Percentiles rank a stretch among this genome's conserved stretches.
Evolutionary conservation across 192 early-diverging fungal genomes (phyloP).

Genomic region (Coemansia nantahalensis): DNA sequence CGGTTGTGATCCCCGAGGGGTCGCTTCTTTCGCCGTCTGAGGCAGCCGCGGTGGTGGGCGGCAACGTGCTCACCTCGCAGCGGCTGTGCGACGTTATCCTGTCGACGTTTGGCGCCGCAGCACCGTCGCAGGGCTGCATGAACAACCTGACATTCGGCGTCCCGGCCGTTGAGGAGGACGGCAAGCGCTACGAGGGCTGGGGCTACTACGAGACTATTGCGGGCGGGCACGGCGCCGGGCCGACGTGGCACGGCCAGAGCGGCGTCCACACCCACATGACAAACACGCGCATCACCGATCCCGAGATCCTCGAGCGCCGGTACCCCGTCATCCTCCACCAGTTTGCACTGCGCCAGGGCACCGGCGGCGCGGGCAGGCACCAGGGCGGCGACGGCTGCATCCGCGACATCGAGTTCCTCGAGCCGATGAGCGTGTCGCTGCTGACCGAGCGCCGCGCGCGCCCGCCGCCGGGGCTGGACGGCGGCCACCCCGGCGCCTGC

Average conservation of each 20-base stretch:
- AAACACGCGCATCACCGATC: conserved; percentile 97
- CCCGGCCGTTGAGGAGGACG: conserved; percentile 27
- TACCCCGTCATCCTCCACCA: conserved; percentile 87
- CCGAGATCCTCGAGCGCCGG: conserved; percentile 88
- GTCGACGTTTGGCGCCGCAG: conserved; percentile 84
- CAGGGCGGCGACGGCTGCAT: conserved; percentile 87
- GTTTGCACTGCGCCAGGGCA: conserved; percentile 71
- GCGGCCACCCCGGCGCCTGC: conserved; percentile 67
- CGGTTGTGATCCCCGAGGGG: conserved; percentile 74
- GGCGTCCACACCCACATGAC: conserved; percentile 90
- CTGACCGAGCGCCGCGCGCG: conserved; percentile 90
- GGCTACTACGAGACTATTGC: conserved; percentile 98
- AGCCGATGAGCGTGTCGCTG: conserved; percentile 83
- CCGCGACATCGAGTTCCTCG: conserved; percentile 92
- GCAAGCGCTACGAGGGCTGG: conserved; percentile 64
- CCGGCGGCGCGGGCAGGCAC: conserved; percentile 76
- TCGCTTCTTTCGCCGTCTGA: conserved; percentile 79
- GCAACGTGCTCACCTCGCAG: conserved; percentile 95
- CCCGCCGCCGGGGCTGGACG: conserved; percentile 80
- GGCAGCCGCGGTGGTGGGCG: conserved; percentile 91
- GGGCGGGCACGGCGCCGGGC: conserved; percentile 83
- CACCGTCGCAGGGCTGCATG: conserved; percentile 90
- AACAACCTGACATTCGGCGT: conserved; percentile 97
- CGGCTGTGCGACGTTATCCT: conserved; percentile 89
- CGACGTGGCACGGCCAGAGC: conserved; percentile 83